Percentiles rank a stretch among this genome's conserved stretches.
phyloP scores from a whole-genome alignment of 495 filamentous ascomycete species.

The Lophiostoma macrostomum region DNA sequence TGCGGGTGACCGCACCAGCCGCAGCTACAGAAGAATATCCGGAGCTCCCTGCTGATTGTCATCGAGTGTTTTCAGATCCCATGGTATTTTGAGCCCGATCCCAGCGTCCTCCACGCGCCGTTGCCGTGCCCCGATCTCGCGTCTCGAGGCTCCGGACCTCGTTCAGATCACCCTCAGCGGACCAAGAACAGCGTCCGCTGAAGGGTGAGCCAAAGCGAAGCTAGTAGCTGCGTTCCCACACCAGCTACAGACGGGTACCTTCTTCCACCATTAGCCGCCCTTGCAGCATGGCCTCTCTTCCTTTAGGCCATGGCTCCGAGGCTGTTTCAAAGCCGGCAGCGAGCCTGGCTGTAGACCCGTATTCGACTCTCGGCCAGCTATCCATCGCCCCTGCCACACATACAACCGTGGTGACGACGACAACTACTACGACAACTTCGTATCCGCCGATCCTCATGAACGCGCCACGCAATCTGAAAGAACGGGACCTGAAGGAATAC shows the following conservation, averaged over 20 bases:
- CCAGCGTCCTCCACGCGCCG: constrained; percentile 3
- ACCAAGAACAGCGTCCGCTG: constrained; percentile 2
- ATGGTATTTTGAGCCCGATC: constrained; percentile 10
- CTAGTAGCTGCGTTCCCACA: too few relatives aligned
- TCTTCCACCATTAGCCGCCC: not conserved
- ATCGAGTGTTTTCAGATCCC: not conserved
- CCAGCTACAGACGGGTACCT: not conserved
- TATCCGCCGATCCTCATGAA: constrained; percentile 81
- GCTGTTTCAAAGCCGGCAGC: not conserved
- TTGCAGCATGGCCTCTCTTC: constrained; percentile 21
- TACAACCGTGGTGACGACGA: constrained; percentile 84
- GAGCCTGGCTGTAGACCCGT: constrained; percentile 20
- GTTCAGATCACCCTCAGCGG: constrained; percentile 4
- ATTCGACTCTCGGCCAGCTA: constrained; percentile 57
- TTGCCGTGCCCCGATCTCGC: constrained; percentile 29
- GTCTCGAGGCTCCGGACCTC: constrained; percentile 16
- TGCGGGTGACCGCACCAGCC: constrained; percentile 5
- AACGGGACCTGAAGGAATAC: constrained; percentile 84
- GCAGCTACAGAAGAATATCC: not conserved
- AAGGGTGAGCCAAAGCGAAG: not conserved
- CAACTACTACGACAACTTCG: constrained; percentile 85
- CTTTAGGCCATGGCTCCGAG: constrained; percentile 8
- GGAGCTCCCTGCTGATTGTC: too few relatives aligned
- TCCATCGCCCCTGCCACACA: constrained; percentile 70
- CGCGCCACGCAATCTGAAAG: constrained; percentile 66